These are phyloP conservation scores for Rhizopogon salebrosus DNA, from an alignment of 768 basidiomycete genomes.

Conservation along the genomic window DNA sequence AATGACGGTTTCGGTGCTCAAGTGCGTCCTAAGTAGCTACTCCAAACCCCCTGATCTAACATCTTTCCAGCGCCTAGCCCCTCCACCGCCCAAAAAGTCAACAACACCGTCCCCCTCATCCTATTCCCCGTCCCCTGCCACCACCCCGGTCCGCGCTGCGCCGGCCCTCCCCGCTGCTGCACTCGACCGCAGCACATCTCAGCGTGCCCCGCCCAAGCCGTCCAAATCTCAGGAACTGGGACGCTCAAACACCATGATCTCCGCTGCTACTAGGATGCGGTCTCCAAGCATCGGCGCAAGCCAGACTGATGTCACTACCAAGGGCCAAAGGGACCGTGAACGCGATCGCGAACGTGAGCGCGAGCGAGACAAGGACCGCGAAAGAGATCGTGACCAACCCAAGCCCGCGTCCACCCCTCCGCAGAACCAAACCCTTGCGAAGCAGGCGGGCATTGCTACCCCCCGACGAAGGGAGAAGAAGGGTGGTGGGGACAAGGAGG, in stretches of 20 bases:
- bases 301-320: slow-evolving; percentile 51
- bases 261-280: slow-evolving; percentile 33
- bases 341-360: slow-evolving; percentile 23
- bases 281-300: slow-evolving; percentile 36
- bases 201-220: slow-evolving; percentile 61
- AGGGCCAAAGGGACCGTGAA: slow-evolving; percentile 26
- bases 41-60: not conserved
- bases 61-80: slow-evolving; percentile 30
- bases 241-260: slow-evolving; percentile 66
- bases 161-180: slow-evolving; percentile 66
- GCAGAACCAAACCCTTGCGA: slow-evolving; percentile 43
- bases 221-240: slow-evolving; percentile 41
- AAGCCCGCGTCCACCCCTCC: slow-evolving; percentile 51
- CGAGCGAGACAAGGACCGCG: slow-evolving; percentile 27
- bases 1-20: slow-evolving; percentile 53
- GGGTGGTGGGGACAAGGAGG: slow-evolving; percentile 47
- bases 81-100: slow-evolving; percentile 39
- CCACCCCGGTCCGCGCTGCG: slow-evolving; percentile 59
- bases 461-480: slow-evolving; percentile 86
- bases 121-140: slow-evolving; percentile 38
- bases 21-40: slow-evolving; percentile 35
- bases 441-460: slow-evolving; percentile 68
- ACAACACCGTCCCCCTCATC: slow-evolving; percentile 24
- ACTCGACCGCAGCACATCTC: slow-evolving; percentile 85
- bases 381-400: slow-evolving; percentile 32